phyloP scores from a whole-genome alignment of 2,329 filamentous ascomycete genomes.

The Madurella mycetomatis region DNA sequence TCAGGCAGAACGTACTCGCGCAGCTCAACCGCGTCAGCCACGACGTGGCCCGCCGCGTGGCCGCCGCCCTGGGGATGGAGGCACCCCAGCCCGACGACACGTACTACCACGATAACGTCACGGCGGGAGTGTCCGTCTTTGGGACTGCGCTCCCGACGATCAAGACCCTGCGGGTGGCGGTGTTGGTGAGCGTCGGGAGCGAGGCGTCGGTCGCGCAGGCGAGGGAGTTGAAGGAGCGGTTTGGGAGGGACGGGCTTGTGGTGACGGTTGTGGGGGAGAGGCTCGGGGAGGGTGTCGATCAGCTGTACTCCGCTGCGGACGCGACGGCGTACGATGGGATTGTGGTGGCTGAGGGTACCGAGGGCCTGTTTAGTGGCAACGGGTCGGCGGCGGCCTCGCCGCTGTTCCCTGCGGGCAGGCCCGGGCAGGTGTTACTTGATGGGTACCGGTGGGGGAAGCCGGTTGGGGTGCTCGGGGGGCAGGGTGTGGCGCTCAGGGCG shows the following conservation, averaged over 20 bases:
- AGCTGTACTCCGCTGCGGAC: constrained; percentile 62
- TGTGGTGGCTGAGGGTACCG: constrained; percentile 53
- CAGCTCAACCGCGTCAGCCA: constrained; percentile 67
- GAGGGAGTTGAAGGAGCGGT: constrained; percentile 42
- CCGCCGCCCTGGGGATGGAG: constrained; percentile 53
- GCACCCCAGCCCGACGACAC: constrained; percentile 56
- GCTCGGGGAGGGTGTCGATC: constrained; percentile 50
- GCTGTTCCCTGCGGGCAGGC: constrained; percentile 60
- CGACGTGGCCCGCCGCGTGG: constrained; percentile 62
- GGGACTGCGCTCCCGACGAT: constrained; percentile 54
- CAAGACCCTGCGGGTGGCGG: constrained; percentile 59
- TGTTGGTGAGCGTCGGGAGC: constrained; percentile 48
- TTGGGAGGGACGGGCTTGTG: constrained; percentile 49
- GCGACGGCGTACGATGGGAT: constrained; percentile 60
- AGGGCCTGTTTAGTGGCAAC: constrained; percentile 44
- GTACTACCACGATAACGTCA: constrained; percentile 67
- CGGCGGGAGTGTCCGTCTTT: constrained; percentile 56
- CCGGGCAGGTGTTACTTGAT: constrained; percentile 58
- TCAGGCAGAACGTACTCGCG: constrained; percentile 61
- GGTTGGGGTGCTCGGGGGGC: constrained; percentile 53
- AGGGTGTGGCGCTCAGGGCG: constrained; percentile 34
- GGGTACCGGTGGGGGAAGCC: constrained; percentile 68
- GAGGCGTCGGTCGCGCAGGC: constrained; percentile 46
- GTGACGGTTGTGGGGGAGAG: constrained; percentile 58
- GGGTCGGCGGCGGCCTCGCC: constrained; percentile 39